Conservation (phyloP, 2,329 filamentous ascomycete genomes). For the Colletotrichum trifolii region DNA sequence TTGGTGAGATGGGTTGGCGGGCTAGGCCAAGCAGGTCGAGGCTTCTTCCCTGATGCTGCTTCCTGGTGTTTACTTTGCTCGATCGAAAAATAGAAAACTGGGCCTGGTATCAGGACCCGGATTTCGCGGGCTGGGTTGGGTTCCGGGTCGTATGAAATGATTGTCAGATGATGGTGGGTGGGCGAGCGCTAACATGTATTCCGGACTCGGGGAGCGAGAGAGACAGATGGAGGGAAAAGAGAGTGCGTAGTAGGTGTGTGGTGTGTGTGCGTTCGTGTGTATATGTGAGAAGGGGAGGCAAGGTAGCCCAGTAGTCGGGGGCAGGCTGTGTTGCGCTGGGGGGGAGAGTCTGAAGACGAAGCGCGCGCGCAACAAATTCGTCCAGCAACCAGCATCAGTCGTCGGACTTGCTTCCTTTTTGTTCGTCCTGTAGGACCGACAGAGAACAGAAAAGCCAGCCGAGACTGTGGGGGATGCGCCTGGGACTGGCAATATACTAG, state of each 20-base stretch:
- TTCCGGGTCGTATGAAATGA: slow-evolving; percentile 18
- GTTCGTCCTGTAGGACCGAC: slow-evolving; percentile 28
- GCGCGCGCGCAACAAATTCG: slow-evolving; percentile 7
- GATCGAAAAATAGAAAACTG: slow-evolving; percentile 18
- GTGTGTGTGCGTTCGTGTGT: slow-evolving; percentile 1
- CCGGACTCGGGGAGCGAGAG: neutral
- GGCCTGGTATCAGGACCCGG: slow-evolving; percentile 26
- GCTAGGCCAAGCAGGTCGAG: slow-evolving; percentile 16
- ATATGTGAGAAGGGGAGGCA: too few species aligned
- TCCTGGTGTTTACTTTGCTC: slow-evolving; percentile 3
- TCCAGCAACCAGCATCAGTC: slow-evolving; percentile 27
- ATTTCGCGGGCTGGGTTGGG: slow-evolving; percentile 9
- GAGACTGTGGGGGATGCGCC: slow-evolving; percentile 20
- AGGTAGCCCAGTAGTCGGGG: too few species aligned
- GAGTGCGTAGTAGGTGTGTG: neutral
- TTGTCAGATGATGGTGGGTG: neutral
- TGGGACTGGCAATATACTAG: slow-evolving; percentile 35
- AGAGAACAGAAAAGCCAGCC: slow-evolving; percentile 15
- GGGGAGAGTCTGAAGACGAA: slow-evolving; percentile 12
- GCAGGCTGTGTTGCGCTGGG: neutral
- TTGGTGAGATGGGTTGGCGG: slow-evolving; percentile 1
- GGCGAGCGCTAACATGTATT: neutral
- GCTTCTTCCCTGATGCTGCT: slow-evolving; percentile 17
- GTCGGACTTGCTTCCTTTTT: slow-evolving; percentile 18
- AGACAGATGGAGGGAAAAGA: neutral